Conservation (phyloP, 768 basidiomycete genomes). For the Naematelia aurantialba region DNA sequence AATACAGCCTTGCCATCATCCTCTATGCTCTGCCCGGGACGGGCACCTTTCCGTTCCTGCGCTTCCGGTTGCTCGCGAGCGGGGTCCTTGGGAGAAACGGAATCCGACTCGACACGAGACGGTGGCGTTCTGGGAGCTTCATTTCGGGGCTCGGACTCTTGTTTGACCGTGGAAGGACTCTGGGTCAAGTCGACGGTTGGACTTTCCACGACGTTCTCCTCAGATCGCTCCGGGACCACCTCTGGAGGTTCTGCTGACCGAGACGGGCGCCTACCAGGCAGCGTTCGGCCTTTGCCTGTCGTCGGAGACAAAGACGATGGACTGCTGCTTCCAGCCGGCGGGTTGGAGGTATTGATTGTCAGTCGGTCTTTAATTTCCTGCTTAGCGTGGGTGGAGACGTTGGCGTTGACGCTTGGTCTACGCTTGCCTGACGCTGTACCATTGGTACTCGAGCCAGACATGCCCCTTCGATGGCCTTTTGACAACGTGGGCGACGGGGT, state of each 20-base stretch:
- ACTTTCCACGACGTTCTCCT: conserved; percentile 15
- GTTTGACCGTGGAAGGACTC: conserved; percentile 33
- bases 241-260: conserved; percentile 35
- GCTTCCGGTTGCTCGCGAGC: too few species aligned
- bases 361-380: conserved; percentile 16
- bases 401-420: conserved; percentile 11
- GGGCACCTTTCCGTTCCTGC: too few species aligned
- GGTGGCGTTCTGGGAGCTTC: neutral
- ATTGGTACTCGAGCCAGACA: conserved; percentile 28
- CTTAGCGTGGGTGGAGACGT: neutral
- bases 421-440: conserved; percentile 8
- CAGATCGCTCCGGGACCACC: conserved; percentile 33
- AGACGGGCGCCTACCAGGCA: conserved; percentile 25
- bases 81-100: too few species aligned
- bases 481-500: conserved; percentile 7
- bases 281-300: conserved; percentile 4
- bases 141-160: conserved; percentile 1
- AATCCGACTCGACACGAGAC: neutral
- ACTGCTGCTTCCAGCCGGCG: conserved; percentile 10
- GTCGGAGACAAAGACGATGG: conserved; percentile 19
- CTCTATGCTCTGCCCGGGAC: too few species aligned
- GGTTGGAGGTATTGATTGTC: conserved; percentile 17
- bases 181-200: conserved; percentile 10
- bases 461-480: conserved; percentile 26
- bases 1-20: neutral